Base-by-base conservation (phyloP, 2,329 filamentous ascomycete genomes). In the Aspergillus intermedius region DNA sequence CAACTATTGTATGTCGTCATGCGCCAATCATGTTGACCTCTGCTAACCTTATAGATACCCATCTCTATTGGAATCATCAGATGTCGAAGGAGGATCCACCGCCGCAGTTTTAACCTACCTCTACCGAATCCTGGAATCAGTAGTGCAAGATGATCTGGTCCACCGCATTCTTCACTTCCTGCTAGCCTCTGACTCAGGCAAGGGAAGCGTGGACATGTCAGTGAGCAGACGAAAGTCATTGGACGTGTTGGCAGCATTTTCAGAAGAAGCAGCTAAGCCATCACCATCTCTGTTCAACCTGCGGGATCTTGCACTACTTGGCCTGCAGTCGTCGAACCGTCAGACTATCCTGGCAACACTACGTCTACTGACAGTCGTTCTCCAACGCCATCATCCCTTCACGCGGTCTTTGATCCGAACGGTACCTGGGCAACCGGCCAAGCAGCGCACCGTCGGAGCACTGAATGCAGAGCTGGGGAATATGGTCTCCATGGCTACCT, bases 21-120 rank as follows among this genome's bases (percentile, higher is more conserved):
- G 8, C 22, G 22, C 12, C 2, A 10, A 15, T 35, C 2, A 30
- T 44, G 43, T 39, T 43, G 5, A 43, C 45, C 53, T 42, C 49
- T 57, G 7, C 13, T 37, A 52, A 44, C 19, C 4, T 34, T 17
- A 2, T 54, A 93, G 88, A 72, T 95, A 98, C 65, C 93, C 93
- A 2, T 98, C 94, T 1, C 76, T 98, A 28, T 78, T 98, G 12
- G 91, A 98, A 68, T 98, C 93, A 8, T 97, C 93, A 1, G 93
- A 98, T 71, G 87, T 94, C 35, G 91, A 97, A 68, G 93, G 91
- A 56, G 93, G 93, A 47, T 98, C 93, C 5, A 95, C 93, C 0
- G 90, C 97, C 19, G 93, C 93, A 3, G 93, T 98, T 10, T 77
- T 97, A 54, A 96, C 91, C 2, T 97, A 98, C 66, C 77, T 98